These are phyloP conservation scores for Cephalotrichum gorgonifer DNA, from an alignment of 2,329 filamentous ascomycete genomes.

Conservation along the genomic window DNA sequence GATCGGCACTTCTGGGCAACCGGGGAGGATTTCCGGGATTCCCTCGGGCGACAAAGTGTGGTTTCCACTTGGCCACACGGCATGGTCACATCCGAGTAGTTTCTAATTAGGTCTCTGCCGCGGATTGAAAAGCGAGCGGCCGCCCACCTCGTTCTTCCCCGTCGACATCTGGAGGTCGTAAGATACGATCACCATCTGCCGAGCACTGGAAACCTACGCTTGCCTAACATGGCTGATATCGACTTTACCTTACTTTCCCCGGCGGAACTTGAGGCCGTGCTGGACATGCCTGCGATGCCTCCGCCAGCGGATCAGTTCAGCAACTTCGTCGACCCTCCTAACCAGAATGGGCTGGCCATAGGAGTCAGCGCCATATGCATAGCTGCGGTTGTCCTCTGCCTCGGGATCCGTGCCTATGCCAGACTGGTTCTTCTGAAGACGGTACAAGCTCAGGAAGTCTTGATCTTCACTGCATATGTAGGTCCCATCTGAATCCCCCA, in stretches of 20 bases:
- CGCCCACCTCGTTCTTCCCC: no score
- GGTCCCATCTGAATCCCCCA: neutral
- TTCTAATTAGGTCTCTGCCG: no score
- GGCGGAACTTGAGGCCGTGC: neutral
- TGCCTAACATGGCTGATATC: neutral
- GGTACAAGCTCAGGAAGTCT: conserved; percentile 10
- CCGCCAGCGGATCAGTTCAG: conserved; percentile 4
- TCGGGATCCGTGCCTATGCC: conserved; percentile 6
- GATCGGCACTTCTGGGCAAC: no score
- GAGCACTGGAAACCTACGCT: no score
- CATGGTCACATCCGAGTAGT: no score
- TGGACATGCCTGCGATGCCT: conserved; percentile 6
- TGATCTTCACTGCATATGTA: conserved; percentile 5
- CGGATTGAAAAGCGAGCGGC: no score
- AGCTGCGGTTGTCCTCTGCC: conserved; percentile 4
- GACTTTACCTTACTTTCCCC: neutral
- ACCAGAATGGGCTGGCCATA: conserved; percentile 7
- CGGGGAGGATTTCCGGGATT: no score
- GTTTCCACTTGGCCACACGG: no score
- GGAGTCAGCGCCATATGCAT: conserved; percentile 4
- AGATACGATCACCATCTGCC: no score
- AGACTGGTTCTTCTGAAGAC: conserved; percentile 2
- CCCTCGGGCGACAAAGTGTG: no score
- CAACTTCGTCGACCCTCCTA: conserved; percentile 9
- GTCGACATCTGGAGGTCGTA: no score